A percentile compares a stretch with the other conserved stretches of the same genome.
Evolutionary conservation across 139 green algal species (phyloP).

Genomic region (Zygnema circumcarinatum): DNA sequence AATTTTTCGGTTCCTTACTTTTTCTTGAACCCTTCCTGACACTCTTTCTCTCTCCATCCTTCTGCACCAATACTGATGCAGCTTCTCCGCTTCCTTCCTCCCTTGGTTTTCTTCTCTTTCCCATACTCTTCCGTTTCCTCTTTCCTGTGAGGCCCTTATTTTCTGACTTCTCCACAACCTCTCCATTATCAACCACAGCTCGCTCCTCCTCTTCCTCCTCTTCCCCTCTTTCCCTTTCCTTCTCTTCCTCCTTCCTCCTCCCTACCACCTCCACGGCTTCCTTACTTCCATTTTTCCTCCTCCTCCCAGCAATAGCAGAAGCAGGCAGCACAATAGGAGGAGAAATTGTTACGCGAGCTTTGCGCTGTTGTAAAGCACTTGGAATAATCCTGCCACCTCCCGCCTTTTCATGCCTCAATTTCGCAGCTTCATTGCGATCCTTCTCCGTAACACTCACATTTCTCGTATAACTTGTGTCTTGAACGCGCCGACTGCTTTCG

Average conservation of each 20-base stretch:
- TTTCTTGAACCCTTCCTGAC: neutral
- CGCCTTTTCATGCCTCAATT: too few species aligned
- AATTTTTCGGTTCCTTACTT: too few species aligned
- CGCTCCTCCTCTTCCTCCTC: too few species aligned
- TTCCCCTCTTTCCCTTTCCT: neutral
- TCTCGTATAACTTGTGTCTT: too few species aligned
- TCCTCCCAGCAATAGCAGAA: neutral
- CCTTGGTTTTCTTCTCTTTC: neutral
- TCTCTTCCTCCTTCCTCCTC: neutral
- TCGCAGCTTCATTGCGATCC: too few species aligned
- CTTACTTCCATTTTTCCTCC: neutral
- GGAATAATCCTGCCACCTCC: too few species aligned
- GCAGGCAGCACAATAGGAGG: neutral
- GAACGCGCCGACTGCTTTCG: too few species aligned
- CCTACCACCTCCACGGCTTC: neutral
- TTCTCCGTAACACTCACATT: too few species aligned
- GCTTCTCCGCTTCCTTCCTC: neutral
- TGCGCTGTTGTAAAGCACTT: too few species aligned
- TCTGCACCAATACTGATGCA: neutral
- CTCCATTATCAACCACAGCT: too few species aligned
- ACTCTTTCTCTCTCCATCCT: neutral
- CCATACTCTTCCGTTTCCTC: neutral
- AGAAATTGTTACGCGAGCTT: neutral
- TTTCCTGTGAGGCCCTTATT: too few species aligned
- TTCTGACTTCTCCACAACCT: too few species aligned